Evolutionary conservation across 306 rosid genomes (phyloP), one percentile per base, ranked within the genome.

Genomic region (Betula pendula): DNA sequence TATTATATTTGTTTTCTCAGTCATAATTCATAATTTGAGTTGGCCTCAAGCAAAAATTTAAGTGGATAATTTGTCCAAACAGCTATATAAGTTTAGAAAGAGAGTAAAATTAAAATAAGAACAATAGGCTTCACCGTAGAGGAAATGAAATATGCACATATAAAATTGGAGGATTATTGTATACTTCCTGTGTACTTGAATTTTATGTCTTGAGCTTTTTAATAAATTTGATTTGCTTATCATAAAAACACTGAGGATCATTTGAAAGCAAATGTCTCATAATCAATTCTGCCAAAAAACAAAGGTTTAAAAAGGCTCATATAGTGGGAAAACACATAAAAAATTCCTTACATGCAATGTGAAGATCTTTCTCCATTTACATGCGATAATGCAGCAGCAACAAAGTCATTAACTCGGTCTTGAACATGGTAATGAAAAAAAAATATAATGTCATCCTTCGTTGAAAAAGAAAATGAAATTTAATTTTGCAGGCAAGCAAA

Each of bases 391-490:
- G 90, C 90, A 80, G 90, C 88, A 62, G 87, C 85, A 45, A 87
- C 83, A 75, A 87, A 87, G 74, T 82, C 88, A 50, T 84, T 78
- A 7, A 87, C 90, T 67, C 90, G 85, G 22, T 77, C 88, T 71
- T 80, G 88, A 42, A 87, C 90, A 80, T 87, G 84, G 78, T 87
- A 87, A 75, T 87, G n/a, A n/a, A n/a, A 87, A 11, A 87, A 87
- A 81, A 84, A 77, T 10, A 71, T 52, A 35, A 80, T 40, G 74
- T 87, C 78, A 68, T 87, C 90, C 90, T 87, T 75, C 80, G 60
- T 81, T 13, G 58, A 2, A 70, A 70, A 35, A 45, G 25, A 6
- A 38, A 76, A 16, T 5, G 14, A 17, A 75, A 76, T 53, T 83
- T 81, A 89, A 75, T 74, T 74, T 35, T 55, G 2, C 66, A 73